These are phyloP conservation scores for Phytophthora pini DNA, from an alignment of 352 stramenopile species.

Conservation along the genomic window DNA sequence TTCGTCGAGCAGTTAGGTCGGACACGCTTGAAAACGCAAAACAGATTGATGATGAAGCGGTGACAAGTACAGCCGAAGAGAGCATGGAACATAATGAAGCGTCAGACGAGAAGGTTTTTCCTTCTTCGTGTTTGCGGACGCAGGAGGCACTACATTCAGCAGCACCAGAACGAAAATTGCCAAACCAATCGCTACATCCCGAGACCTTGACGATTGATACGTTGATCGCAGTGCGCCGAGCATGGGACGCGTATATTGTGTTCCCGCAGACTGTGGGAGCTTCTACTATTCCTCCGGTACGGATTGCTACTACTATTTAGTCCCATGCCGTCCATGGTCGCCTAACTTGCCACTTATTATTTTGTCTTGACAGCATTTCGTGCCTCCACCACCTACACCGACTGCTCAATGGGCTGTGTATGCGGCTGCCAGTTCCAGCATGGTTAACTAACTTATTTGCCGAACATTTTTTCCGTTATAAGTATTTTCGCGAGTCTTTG, in stretches of 20 bases:
- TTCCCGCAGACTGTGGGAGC: conserved; percentile 28
- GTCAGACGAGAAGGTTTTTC: not conserved
- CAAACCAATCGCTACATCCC: conserved; percentile 24
- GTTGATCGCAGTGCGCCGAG: conserved; percentile 44
- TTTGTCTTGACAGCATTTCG: conserved; percentile 46
- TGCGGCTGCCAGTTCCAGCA: not conserved
- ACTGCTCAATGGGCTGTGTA: conserved; percentile 39
- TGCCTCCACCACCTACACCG: conserved; percentile 38
- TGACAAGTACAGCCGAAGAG: too few species aligned
- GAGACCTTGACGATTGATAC: conserved; percentile 34
- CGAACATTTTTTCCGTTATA: too few species aligned
- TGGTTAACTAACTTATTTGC: not conserved
- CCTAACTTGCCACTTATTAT: conserved; percentile 5
- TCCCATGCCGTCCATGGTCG: not conserved
- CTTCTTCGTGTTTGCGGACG: not conserved
- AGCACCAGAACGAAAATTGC: not conserved
- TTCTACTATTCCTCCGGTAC: conserved; percentile 50
- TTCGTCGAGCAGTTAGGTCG: conserved; percentile 17
- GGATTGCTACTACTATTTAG: not conserved
- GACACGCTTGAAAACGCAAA: not conserved
- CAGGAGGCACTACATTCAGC: conserved; percentile 4
- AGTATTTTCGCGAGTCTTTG: not conserved
- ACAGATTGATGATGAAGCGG: not conserved
- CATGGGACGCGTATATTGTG: conserved; percentile 48
- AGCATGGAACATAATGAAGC: not conserved